Conservation (phyloP, 2,329 filamentous ascomycete species). For the Ascochyta viciae-villosae region DNA sequence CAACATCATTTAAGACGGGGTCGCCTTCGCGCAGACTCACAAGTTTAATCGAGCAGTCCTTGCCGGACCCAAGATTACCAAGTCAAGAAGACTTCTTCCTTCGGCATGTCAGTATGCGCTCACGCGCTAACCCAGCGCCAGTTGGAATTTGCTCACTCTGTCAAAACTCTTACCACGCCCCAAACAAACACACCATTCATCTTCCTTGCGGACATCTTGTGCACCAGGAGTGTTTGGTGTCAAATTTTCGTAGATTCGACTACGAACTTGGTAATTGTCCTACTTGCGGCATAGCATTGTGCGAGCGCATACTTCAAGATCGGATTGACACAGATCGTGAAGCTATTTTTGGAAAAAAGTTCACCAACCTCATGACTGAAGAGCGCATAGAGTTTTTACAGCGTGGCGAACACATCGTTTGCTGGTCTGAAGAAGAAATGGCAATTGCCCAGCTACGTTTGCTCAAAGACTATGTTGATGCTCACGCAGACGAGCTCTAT, state of each 20-base stretch:
- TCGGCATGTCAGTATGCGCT: neutral
- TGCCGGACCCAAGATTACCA: neutral
- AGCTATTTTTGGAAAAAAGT: slow-evolving; percentile 18
- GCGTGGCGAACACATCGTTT: neutral
- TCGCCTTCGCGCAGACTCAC: neutral
- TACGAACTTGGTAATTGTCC: slow-evolving; percentile 12
- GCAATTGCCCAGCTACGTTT: slow-evolving; percentile 17
- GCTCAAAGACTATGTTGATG: slow-evolving; percentile 21
- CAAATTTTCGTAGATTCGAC: slow-evolving; percentile 1
- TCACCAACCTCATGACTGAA: slow-evolving; percentile 1
- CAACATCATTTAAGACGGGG: neutral
- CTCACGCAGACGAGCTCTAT: slow-evolving; percentile 17
- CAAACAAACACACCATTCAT: neutral
- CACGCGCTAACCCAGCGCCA: neutral
- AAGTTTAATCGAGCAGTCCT: neutral
- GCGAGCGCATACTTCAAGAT: slow-evolving; percentile 16
- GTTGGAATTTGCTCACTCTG: slow-evolving; percentile 12
- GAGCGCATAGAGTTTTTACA: slow-evolving; percentile 16
- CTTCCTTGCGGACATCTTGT: slow-evolving; percentile 6
- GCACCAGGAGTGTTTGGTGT: slow-evolving; percentile 14
- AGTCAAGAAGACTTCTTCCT: neutral
- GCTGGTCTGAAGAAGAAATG: slow-evolving; percentile 19
- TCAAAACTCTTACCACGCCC: neutral
- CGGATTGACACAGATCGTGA: slow-evolving; percentile 17
- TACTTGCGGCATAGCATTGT: slow-evolving; percentile 7